Conservation (phyloP, 345 rosid species). For the Salix dunnii region DNA sequence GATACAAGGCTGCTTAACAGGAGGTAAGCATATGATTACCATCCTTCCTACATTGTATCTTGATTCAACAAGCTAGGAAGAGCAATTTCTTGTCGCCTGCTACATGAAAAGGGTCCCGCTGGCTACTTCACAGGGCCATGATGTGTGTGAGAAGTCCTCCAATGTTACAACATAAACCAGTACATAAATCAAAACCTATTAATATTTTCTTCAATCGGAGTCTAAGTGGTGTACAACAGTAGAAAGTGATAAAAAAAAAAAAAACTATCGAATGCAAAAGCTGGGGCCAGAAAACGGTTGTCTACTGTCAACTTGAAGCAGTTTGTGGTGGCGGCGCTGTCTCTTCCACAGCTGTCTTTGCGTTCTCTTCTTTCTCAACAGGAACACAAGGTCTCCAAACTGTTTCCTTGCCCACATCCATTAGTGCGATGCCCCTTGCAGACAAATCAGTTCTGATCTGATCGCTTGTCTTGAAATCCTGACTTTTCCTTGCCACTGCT, state of each 20-base stretch:
- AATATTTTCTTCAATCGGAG: neutral
- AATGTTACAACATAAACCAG: neutral
- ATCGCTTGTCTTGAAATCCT: constrained; percentile 69
- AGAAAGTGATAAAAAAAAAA: no score
- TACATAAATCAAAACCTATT: neutral
- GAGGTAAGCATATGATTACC: neutral
- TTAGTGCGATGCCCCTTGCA: constrained; percentile 64
- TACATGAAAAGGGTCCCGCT: no score
- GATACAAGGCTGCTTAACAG: neutral
- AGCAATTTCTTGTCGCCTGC: neutral
- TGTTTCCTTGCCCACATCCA: constrained; percentile 77
- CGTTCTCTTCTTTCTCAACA: constrained; percentile 7
- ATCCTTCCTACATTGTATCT: neutral
- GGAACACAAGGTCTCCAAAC: constrained; percentile 83
- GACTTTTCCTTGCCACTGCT: constrained; percentile 50
- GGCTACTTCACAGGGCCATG: neutral
- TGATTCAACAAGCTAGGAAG: neutral
- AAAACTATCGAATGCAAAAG: no score
- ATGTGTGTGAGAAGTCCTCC: neutral
- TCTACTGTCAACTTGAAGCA: constrained; percentile 1
- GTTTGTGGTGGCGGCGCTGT: neutral
- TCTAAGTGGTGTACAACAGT: neutral
- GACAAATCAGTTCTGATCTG: constrained; percentile 62
- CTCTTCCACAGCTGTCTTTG: neutral
- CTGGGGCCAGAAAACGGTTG: neutral